Evolutionary conservation across 345 rosid species (phyloP), one percentile per base, ranked within the genome.

Genomic region (Linum tenue): DNA sequence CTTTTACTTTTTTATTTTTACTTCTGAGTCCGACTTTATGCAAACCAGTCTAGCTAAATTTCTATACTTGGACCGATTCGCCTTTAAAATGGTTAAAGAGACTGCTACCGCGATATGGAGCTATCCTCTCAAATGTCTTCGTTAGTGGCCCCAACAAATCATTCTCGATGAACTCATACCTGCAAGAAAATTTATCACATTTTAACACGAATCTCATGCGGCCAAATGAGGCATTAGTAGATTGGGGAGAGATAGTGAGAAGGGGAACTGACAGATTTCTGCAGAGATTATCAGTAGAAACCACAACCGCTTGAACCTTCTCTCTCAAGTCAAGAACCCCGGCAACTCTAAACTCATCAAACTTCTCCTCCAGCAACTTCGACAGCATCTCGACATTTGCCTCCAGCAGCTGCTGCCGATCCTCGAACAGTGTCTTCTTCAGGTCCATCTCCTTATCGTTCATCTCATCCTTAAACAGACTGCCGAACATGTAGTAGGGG

Each of bases 401-500:
- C 72, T 80, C 83, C 67, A 80, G 72, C 55, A 73, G 80, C 71
- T 76, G 83, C 59, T 80, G 83, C 55, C 74, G 80, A 50, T 71
- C 70, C 77, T 80, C 83, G 67, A 80, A 80, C 70, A 80, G 64
- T 38, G 67, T 64, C 17, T 64, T 67, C 56, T 81, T 85, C 15
- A 79, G 67, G 68, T 72, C 79, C 62, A 71, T 77, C 51, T 82
- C 86, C 53, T 53, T 31, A 35, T 63, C 22, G 56, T 56, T 72
- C 80, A 77, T 75, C 61, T 82, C 84, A 58, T 72, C 79, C 37
- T 64, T 68, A 64, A 81, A 79, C 31, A 22, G 79, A 65, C 37
- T 85, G 12, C 85, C 84, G 63, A 82, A 85, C 82, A 82, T 77
- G 72, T 72, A 82, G 60, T 70, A 85, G 1, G 90, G 86, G 64